Conservation (phyloP, 768 basidiomycete species). For the Russula virescens region DNA sequence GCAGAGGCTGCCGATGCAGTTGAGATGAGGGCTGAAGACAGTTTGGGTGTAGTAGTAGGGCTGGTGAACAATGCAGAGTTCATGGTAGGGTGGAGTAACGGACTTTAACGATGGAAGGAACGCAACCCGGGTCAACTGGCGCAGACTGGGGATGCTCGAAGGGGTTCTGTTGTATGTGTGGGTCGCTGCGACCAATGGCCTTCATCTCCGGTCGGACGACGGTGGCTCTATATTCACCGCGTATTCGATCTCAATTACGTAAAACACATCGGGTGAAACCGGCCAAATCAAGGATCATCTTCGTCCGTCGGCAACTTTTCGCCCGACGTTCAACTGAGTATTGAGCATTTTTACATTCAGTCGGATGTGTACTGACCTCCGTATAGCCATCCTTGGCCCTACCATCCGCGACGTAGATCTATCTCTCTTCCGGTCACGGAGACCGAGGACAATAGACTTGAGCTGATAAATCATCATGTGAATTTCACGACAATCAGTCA, state of each 20-base stretch:
- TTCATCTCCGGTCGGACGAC: background rate
- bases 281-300: background rate
- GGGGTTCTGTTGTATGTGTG: background rate
- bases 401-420: too few relatives aligned
- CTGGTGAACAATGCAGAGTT: background rate
- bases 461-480: too few relatives aligned
- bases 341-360: too few relatives aligned
- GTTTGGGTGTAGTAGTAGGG: slow-evolving; percentile 12
- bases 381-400: too few relatives aligned
- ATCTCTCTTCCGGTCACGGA: background rate
- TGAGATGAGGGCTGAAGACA: background rate
- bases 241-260: background rate
- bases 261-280: background rate
- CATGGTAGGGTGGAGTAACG: background rate
- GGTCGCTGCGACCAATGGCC: background rate
- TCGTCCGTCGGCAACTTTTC: background rate
- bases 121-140: background rate
- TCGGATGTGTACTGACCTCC: too few relatives aligned
- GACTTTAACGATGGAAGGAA: background rate
- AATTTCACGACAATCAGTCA: too few relatives aligned
- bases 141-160: background rate
- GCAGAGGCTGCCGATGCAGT: slow-evolving; percentile 1
- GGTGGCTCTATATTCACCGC: background rate
- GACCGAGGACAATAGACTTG: background rate
- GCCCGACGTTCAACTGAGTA: too few relatives aligned